Conservation (phyloP, 2,329 filamentous ascomycete species). For the Teratosphaeria destructans region DNA sequence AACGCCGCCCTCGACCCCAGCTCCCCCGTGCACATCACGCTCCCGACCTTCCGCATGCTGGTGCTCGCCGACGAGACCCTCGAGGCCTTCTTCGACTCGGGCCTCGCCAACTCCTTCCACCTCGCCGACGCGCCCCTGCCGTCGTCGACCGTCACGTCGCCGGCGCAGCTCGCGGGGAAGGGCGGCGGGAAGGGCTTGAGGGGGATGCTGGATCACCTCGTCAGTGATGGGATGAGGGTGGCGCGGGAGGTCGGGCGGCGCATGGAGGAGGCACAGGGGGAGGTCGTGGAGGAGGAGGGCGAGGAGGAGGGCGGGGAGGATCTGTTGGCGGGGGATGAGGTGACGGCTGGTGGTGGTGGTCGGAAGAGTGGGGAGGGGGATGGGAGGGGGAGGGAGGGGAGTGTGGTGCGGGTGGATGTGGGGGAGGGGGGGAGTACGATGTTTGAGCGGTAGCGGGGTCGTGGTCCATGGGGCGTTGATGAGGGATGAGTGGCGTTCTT, state of each 20-base stretch:
- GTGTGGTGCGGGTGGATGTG: constrained; percentile 22
- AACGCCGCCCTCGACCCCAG: constrained; percentile 88
- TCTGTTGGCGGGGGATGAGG: constrained; percentile 41
- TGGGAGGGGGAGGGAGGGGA: constrained; percentile 17
- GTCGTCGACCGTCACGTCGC: constrained; percentile 38
- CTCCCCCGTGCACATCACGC: constrained; percentile 86
- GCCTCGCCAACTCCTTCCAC: constrained; percentile 86
- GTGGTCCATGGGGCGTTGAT: not conserved
- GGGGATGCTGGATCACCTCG: constrained; percentile 92
- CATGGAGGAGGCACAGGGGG: constrained; percentile 83
- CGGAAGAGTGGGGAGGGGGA: constrained; percentile 11
- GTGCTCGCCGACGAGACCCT: constrained; percentile 90
- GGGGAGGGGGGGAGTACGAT: constrained; percentile 25
- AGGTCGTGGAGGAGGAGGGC: constrained; percentile 55
- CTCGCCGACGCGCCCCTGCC: constrained; percentile 56
- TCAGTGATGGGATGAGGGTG: constrained; percentile 93
- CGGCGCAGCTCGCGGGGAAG: constrained; percentile 27
- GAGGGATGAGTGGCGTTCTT: not conserved
- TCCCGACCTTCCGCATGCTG: constrained; percentile 98
- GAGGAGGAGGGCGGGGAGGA: constrained; percentile 44
- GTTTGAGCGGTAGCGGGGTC: constrained; percentile 24
- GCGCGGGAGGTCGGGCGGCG: constrained; percentile 81
- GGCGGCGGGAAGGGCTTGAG: constrained; percentile 65
- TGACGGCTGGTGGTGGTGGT: constrained; percentile 16
- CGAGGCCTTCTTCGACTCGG: constrained; percentile 94